Evolutionary conservation across 768 basidiomycete species (phyloP).

Genomic region (Hygrocybe punicea): DNA sequence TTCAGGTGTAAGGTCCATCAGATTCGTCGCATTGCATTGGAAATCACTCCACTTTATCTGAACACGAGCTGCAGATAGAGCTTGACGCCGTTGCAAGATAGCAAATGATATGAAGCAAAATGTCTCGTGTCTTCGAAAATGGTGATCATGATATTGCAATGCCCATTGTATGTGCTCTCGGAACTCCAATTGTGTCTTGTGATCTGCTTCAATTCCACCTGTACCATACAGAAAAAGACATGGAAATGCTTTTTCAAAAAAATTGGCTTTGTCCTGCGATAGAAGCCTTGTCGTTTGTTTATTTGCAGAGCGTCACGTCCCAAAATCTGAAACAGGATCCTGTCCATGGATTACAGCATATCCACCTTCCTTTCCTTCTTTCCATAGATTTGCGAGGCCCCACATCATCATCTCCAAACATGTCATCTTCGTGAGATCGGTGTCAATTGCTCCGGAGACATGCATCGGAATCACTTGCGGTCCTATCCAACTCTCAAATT

Average conservation of each 20-base stretch:
- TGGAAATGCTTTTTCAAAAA: conserved; percentile 9
- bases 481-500: too few species aligned
- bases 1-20: conserved; percentile 24
- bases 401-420: too few species aligned
- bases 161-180: conserved; percentile 21
- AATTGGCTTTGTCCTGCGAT: conserved; percentile 8
- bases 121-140: conserved; percentile 25
- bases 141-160: conserved; percentile 25
- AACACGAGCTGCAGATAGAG: conserved; percentile 23
- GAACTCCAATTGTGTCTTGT: conserved; percentile 14
- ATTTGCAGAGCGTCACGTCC: too few species aligned
- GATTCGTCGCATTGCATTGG: conserved; percentile 13
- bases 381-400: too few species aligned
- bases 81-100: conserved; percentile 26
- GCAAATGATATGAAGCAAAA: conserved; percentile 30
- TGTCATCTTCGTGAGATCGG: too few species aligned
- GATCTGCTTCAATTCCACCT: conserved; percentile 10
- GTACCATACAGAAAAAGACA: conserved; percentile 13
- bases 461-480: too few species aligned
- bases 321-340: too few species aligned
- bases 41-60: conserved; percentile 34
- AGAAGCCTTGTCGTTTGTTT: conserved; percentile 6
- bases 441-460: too few species aligned
- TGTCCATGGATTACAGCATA: conserved; percentile 14
- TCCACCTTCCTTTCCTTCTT: too few species aligned